phyloP scores from a whole-genome alignment of 805 yeast species.

The Kodamaea lidongshanica region DNA sequence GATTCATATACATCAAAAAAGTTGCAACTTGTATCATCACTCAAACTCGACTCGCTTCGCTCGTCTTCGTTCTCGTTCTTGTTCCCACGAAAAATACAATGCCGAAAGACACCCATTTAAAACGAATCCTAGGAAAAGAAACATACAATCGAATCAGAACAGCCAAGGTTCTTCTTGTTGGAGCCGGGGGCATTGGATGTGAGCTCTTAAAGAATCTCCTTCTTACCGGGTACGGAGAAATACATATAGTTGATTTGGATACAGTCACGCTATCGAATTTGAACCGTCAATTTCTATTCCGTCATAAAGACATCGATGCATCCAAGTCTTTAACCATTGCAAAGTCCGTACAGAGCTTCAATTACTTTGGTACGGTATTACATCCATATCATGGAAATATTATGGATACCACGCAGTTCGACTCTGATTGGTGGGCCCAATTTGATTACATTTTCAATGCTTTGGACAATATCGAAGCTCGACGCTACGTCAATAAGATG shows the following conservation, averaged over 20 bases:
- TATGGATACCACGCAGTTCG: conserved; percentile 67
- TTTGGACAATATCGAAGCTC: conserved; percentile 85
- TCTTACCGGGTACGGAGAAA: conserved; percentile 75
- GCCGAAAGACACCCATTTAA: conserved; percentile 39
- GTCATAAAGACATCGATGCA: conserved; percentile 83
- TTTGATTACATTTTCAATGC: conserved; percentile 87
- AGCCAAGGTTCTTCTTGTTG: conserved; percentile 71
- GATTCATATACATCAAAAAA: no score
- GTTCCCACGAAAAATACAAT: no score
- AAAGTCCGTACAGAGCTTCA: conserved; percentile 70
- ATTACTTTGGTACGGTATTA: conserved; percentile 52
- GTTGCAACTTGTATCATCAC: no score
- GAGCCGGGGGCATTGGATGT: conserved; percentile 97
- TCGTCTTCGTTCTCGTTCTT: no score
- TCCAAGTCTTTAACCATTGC: conserved; percentile 84
- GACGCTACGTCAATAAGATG: conserved; percentile 82
- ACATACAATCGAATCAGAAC: conserved; percentile 21
- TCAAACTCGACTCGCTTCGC: no score
- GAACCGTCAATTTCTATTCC: conserved; percentile 87
- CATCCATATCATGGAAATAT: conserved; percentile 83
- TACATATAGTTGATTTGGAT: conserved; percentile 90
- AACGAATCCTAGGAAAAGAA: conserved; percentile 39
- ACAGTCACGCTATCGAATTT: conserved; percentile 89
- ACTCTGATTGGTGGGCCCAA: conserved; percentile 64
- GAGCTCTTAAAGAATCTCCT: conserved; percentile 79